A percentile compares a stretch with the other conserved stretches of the same genome.
phyloP scores from a whole-genome alignment of 306 rosid genomes.

The Inga laurina region DNA sequence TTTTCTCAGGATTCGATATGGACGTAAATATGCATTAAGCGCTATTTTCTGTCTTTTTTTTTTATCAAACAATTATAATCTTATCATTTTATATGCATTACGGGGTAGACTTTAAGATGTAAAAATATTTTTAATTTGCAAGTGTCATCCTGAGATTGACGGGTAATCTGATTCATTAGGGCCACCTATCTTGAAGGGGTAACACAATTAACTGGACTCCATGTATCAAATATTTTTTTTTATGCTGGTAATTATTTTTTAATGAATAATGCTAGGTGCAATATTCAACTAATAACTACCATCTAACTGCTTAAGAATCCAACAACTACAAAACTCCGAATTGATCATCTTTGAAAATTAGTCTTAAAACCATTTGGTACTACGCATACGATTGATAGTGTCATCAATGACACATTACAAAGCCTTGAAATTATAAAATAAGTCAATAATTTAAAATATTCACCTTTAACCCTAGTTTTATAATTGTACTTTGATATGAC shows the following conservation, averaged over 20 bases:
- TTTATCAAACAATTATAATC: no score
- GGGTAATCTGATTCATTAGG: no score
- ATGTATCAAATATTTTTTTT: no score
- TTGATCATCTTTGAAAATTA: background rate
- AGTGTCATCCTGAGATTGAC: no score
- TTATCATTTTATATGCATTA: no score
- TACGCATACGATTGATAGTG: background rate
- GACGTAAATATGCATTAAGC: no score
- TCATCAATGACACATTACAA: background rate
- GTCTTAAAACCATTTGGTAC: background rate
- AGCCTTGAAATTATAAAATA: background rate
- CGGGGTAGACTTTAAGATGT: no score
- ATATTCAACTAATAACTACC: background rate
- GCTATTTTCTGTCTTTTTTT: no score
- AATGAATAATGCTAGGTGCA: background rate
- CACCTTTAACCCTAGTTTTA: background rate
- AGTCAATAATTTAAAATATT: background rate
- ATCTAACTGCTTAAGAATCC: background rate
- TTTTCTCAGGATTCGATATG: no score
- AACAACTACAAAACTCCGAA: background rate
- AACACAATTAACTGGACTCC: no score
- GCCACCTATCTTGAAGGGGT: no score
- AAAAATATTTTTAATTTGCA: no score
- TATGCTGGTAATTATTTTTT: background rate
- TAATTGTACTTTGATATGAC: background rate